Evolutionary conservation across 495 filamentous ascomycete species (phyloP).

Genomic region (Trypethelium eluteriae): DNA sequence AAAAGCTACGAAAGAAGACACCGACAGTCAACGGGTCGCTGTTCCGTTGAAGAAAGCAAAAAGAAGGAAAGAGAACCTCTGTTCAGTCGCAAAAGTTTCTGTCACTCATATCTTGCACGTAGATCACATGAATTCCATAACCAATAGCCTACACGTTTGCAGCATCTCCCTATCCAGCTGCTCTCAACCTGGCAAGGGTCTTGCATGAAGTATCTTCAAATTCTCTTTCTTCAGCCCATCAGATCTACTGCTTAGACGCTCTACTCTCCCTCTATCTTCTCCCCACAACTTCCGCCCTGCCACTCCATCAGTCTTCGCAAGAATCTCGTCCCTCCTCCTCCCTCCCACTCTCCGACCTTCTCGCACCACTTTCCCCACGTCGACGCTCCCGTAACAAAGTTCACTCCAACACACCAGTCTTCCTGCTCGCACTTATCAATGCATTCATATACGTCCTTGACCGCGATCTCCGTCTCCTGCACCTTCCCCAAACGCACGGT

Average conservation of each 20-base stretch:
- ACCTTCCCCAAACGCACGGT: background rate
- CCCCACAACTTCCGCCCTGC: constrained; percentile 1
- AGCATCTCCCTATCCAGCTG: no score
- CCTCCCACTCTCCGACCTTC: background rate
- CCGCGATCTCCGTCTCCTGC: background rate
- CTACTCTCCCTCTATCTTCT: background rate
- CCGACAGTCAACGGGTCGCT: no score
- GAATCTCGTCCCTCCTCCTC: background rate
- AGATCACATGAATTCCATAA: no score
- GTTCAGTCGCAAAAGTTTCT: no score
- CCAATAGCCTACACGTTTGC: no score
- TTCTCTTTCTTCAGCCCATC: background rate
- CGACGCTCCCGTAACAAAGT: background rate
- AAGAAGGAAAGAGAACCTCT: no score
- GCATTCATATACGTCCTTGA: background rate
- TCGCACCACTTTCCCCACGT: background rate
- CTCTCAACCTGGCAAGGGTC: no score
- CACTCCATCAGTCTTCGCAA: background rate
- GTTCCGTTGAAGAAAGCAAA: no score
- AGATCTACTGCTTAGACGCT: background rate
- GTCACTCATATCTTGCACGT: no score
- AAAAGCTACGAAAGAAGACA: no score
- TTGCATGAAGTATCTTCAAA: background rate
- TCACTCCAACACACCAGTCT: background rate
- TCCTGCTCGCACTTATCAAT: background rate